These are phyloP conservation scores for Lantana camara DNA, from an alignment of 257 asterid species.

Conservation along the genomic window DNA sequence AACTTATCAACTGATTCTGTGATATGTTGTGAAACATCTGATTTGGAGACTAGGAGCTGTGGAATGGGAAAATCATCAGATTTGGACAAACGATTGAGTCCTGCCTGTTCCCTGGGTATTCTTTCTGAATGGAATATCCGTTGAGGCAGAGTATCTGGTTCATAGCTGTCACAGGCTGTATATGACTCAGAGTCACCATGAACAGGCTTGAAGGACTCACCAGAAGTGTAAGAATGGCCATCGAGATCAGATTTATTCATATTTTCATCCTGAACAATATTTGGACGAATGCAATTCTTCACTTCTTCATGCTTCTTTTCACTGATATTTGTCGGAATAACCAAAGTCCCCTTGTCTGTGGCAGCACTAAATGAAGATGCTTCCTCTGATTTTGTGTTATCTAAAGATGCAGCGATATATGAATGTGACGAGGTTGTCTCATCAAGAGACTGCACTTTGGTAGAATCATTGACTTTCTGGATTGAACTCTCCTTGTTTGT, in stretches of 20 bases:
- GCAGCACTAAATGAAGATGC: conserved; percentile 39
- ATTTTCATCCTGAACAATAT: conserved; percentile 43
- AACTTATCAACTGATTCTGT: conserved; percentile 52
- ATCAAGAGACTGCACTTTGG: conserved; percentile 42
- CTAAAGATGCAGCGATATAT: conserved; percentile 30
- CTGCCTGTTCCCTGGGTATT: conserved; percentile 70
- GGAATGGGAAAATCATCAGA: conserved; percentile 73
- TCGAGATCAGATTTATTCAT: conserved; percentile 40
- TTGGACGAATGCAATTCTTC: conserved; percentile 39
- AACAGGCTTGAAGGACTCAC: conserved; percentile 37
- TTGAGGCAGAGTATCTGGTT: conserved; percentile 59
- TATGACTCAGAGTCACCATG: conserved; percentile 43
- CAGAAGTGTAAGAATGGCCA: conserved; percentile 37
- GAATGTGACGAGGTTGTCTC: conserved; percentile 41
- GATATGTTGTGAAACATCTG: conserved; percentile 61
- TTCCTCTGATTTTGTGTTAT: conserved; percentile 40
- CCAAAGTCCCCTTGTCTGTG: conserved; percentile 36
- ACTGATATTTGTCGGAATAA: conserved; percentile 34
- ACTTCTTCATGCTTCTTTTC: conserved; percentile 46
- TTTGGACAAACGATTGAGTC: conserved; percentile 65
- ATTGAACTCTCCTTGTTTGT: conserved; percentile 53
- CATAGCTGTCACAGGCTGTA: conserved; percentile 46
- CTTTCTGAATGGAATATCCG: conserved; percentile 72
- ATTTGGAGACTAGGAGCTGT: conserved; percentile 51
- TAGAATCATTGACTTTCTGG: conserved; percentile 45